Conservation (phyloP, 179 eudicot species). For the Pouteria campechiana region DNA sequence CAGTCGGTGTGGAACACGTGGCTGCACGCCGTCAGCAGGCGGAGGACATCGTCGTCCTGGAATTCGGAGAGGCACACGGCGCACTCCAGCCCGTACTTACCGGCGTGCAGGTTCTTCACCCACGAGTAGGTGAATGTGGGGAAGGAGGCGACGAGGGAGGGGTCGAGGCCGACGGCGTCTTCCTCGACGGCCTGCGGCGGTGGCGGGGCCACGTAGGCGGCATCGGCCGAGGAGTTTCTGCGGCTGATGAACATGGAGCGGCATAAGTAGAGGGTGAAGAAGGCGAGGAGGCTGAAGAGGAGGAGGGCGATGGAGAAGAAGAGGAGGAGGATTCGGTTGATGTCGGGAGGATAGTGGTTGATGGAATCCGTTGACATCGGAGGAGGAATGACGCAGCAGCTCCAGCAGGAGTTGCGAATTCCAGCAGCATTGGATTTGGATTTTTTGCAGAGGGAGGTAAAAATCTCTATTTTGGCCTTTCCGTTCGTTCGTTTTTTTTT, state of each 20-base stretch:
- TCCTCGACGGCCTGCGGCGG: conserved; percentile 10
- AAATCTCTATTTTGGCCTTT: too few relatives aligned
- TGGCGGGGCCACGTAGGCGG: conserved; percentile 19
- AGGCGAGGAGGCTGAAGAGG: conserved; percentile 37
- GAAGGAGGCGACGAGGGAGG: conserved; percentile 25
- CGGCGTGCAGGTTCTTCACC: conserved; percentile 36
- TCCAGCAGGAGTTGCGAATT: conserved; percentile 2
- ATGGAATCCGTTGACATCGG: conserved; percentile 25
- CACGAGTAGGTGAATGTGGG: conserved; percentile 42
- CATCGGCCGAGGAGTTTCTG: conserved; percentile 23
- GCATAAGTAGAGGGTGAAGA: conserved; percentile 56
- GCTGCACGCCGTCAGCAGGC: conserved; percentile 47
- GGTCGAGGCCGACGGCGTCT: conserved; percentile 27
- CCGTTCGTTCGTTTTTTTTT: too few relatives aligned
- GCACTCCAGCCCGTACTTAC: conserved; percentile 56
- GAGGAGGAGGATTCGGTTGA: conserved; percentile 28
- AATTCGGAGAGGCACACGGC: conserved; percentile 72
- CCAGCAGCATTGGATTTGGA: too few relatives aligned
- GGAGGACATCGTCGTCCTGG: conserved; percentile 27
- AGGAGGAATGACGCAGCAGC: conserved; percentile 10
- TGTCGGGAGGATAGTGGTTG: conserved; percentile 7
- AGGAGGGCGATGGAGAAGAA: conserved; percentile 43
- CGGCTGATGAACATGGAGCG: conserved; percentile 50
- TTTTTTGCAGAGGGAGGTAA: too few relatives aligned
- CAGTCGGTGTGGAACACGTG: conserved; percentile 77